Conservation (phyloP, 2,329 filamentous ascomycete genomes). For the Salinomyces thailandicus region DNA sequence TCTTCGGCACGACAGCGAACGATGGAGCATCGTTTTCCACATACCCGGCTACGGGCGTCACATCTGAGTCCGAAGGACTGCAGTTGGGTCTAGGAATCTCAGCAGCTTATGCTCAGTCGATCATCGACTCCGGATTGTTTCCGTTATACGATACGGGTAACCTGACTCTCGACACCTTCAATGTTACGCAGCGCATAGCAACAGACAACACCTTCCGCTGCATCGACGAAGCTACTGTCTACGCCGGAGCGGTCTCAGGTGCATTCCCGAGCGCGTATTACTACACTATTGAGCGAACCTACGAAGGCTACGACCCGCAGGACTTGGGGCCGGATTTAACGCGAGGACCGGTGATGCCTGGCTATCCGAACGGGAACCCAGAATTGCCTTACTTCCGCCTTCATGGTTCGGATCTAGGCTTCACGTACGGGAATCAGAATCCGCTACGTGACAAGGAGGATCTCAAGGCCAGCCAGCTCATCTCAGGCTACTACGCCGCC, state of each 20-base stretch:
- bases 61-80: slow-evolving; percentile 34
- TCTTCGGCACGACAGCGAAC: slow-evolving; percentile 46
- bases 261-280: slow-evolving; percentile 44
- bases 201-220: slow-evolving; percentile 53
- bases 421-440: slow-evolving; percentile 23
- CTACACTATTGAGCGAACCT: slow-evolving; percentile 51
- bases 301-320: slow-evolving; percentile 43
- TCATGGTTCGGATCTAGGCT: slow-evolving; percentile 43
- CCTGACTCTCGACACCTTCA: slow-evolving; percentile 46
- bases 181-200: slow-evolving; percentile 43
- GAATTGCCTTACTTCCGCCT: slow-evolving; percentile 45
- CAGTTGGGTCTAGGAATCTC: slow-evolving; percentile 38
- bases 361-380: slow-evolving; percentile 37
- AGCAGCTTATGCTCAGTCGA: slow-evolving; percentile 26
- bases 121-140: slow-evolving; percentile 40
- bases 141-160: slow-evolving; percentile 41
- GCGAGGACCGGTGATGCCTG: slow-evolving; percentile 26
- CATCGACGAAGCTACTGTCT: slow-evolving; percentile 48
- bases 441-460: slow-evolving; percentile 43
- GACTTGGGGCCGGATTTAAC: slow-evolving; percentile 34
- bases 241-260: slow-evolving; percentile 36
- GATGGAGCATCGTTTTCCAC: slow-evolving; percentile 47
- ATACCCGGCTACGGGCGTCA: slow-evolving; percentile 37
- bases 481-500: slow-evolving; percentile 39
- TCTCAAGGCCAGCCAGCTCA: slow-evolving; percentile 36